Base-by-base conservation (phyloP, 306 rosid species). In the Quercus parvula region DNA sequence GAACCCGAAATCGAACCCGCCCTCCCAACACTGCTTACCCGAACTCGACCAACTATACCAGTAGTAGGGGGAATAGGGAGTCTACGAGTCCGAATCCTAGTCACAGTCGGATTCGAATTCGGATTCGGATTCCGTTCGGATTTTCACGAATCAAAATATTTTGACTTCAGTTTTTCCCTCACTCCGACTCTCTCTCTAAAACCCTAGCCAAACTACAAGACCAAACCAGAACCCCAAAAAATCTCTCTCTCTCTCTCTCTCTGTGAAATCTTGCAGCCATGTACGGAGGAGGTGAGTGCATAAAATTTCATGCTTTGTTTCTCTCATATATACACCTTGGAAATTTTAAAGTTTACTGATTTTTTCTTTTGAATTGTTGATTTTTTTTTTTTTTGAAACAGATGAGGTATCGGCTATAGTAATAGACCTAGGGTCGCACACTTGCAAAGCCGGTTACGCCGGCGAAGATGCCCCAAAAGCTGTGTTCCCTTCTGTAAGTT, bases 391-490 rank as follows among this genome's bases (percentile, higher is more conserved):
- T 52, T 56, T 49, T 63, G 70, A 71, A 82, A 25, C 88, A 95
- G 98, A 95, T 63, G 99, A 93, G 86, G 99, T 93, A 15, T 95
- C 99, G 25, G 99, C 99, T 56, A 87, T 95, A 28, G 97, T 95
- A 31, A 44, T 95, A 80, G 99, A 95, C 86, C 79, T 93, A 78
- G 99, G 99, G 52, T 91, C 98, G 44, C 99, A 93, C 87, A 95
- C 98, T 5, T 95, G 98, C 86, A 95, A 95, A 84, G 99, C 98
- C 27, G 99, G 98, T 82, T 91, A 91, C 62, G 99, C 99, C 1
- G 99, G 99, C 49, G 99, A 95, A 84, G 99, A 95, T 89, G 98
- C 94, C 25, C 99, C 99, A 46, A 93, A 95, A 86, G 99, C 99
- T 33, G 98, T 95, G 69, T 95, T 95, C 81, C 98, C 97, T 12